A percentile compares a stretch with the other conserved stretches of the same genome.
phyloP scores from a whole-genome alignment of 1,139 yeast species.

The Meyerozyma athensensis region DNA sequence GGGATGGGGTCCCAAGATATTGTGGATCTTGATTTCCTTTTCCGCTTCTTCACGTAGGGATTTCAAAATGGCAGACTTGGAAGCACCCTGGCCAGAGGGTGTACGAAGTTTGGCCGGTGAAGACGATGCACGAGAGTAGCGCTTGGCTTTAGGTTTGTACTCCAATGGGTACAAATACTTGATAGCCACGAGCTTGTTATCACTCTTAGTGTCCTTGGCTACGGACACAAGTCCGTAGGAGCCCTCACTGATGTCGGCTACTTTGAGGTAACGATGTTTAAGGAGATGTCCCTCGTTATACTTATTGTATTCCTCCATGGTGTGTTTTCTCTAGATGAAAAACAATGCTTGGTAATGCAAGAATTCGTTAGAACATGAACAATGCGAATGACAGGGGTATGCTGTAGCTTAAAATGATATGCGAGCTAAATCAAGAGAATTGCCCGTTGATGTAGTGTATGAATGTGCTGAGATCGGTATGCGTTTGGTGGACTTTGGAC shows the following conservation, averaged over 20 bases:
- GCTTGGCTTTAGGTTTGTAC: constrained; percentile 21
- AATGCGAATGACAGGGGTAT: too few relatives aligned
- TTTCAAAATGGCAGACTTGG: constrained; percentile 18
- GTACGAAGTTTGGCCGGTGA: constrained; percentile 34
- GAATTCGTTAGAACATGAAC: constrained; percentile 1
- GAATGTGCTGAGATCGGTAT: too few relatives aligned
- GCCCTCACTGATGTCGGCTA: constrained; percentile 84
- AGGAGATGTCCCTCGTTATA: constrained; percentile 64
- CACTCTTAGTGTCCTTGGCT: constrained; percentile 60
- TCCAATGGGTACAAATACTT: constrained; percentile 65
- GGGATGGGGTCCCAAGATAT: constrained; percentile 59
- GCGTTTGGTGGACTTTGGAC: too few relatives aligned
- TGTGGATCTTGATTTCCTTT: constrained; percentile 74
- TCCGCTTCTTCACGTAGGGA: constrained; percentile 59
- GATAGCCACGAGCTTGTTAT: constrained; percentile 66
- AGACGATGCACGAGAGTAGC: constrained; percentile 26
- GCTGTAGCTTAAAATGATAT: too few relatives aligned
- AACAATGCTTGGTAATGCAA: neutral
- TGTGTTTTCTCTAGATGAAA: neutral
- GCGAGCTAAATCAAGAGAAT: too few relatives aligned
- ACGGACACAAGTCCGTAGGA: constrained; percentile 89
- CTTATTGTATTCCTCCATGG: constrained; percentile 42
- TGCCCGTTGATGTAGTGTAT: too few relatives aligned
- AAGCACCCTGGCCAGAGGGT: constrained; percentile 11
- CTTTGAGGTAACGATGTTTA: constrained; percentile 59